Conservation (phyloP, 495 filamentous ascomycete genomes). For the Clohesyomyces aquaticus region DNA sequence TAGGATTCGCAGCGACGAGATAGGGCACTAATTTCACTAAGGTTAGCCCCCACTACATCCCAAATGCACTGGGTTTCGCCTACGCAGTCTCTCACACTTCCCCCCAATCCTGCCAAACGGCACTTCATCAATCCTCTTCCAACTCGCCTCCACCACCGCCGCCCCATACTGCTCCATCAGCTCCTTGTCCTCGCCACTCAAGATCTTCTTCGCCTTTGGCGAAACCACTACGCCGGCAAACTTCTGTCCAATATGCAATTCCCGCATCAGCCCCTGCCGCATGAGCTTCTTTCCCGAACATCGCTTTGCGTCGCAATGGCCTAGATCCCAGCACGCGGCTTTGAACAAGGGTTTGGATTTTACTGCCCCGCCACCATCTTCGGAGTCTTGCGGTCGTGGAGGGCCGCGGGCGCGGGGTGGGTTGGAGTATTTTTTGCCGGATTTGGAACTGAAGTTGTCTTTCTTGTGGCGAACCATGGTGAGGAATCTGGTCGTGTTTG, state of each 20-base stretch:
- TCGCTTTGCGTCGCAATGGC: constrained; percentile 95
- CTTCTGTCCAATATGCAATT: constrained; percentile 87
- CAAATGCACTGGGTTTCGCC: constrained; percentile 38
- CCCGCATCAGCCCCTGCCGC: constrained; percentile 88
- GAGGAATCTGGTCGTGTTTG: neutral
- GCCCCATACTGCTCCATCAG: constrained; percentile 86
- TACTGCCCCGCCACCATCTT: constrained; percentile 43
- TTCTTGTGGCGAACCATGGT: constrained; percentile 93
- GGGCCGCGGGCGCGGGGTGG: constrained; percentile 45
- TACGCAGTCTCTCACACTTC: constrained; percentile 83
- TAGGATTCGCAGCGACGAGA: constrained; percentile 92
- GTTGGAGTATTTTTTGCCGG: constrained; percentile 53
- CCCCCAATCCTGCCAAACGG: constrained; percentile 90
- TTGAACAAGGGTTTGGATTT: constrained; percentile 60
- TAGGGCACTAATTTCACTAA: constrained; percentile 90
- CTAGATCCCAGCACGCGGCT: constrained; percentile 96
- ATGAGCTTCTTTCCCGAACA: constrained; percentile 96
- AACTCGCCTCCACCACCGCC: constrained; percentile 96
- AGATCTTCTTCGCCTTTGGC: constrained; percentile 84
- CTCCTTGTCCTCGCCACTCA: constrained; percentile 80
- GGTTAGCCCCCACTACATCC: constrained; percentile 47
- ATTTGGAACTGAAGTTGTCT: constrained; percentile 66
- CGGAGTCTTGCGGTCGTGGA: constrained; percentile 46
- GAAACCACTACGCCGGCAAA: constrained; percentile 89
- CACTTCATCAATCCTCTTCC: constrained; percentile 89